Conservation (phyloP, 108 stramenopile genomes). For the Cyclotella cryptica region DNA sequence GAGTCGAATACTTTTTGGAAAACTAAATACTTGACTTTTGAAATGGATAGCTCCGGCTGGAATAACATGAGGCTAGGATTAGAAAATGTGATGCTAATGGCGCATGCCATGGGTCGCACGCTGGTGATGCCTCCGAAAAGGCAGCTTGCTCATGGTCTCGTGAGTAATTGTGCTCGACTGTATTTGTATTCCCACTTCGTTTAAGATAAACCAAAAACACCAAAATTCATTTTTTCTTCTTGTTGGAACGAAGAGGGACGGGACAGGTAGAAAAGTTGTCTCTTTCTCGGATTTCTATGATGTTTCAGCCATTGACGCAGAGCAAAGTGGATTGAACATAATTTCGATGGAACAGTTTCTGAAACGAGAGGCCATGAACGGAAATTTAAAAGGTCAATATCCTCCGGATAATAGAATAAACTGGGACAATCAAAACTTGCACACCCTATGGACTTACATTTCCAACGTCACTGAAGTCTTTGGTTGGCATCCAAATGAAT, state of each 20-base stretch:
- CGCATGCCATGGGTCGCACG: constrained; percentile 71
- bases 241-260: constrained; percentile 10
- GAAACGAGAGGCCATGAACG: constrained; percentile 45
- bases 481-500: constrained; percentile 42
- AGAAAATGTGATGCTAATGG: constrained; percentile 66
- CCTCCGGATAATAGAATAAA: constrained; percentile 32
- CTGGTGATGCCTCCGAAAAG: constrained; percentile 72
- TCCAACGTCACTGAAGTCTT: constrained; percentile 23
- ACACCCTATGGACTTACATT: constrained; percentile 34
- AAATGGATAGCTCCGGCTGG: constrained; percentile 69
- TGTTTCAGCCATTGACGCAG: constrained; percentile 35
- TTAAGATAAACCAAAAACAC: neutral
- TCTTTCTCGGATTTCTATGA: constrained; percentile 54
- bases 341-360: constrained; percentile 75
- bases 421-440: constrained; percentile 38
- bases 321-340: constrained; percentile 54
- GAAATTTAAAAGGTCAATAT: constrained; percentile 33
- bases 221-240: neutral
- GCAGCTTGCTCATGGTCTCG: constrained; percentile 46
- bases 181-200: neutral
- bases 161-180: constrained; percentile 6
- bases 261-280: constrained; percentile 19
- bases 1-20: constrained; percentile 18
- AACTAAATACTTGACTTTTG: constrained; percentile 72
- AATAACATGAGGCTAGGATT: constrained; percentile 80